Base-by-base conservation (phyloP, 176 grass and related monocot species). In the Bothriochloa decipiens region DNA sequence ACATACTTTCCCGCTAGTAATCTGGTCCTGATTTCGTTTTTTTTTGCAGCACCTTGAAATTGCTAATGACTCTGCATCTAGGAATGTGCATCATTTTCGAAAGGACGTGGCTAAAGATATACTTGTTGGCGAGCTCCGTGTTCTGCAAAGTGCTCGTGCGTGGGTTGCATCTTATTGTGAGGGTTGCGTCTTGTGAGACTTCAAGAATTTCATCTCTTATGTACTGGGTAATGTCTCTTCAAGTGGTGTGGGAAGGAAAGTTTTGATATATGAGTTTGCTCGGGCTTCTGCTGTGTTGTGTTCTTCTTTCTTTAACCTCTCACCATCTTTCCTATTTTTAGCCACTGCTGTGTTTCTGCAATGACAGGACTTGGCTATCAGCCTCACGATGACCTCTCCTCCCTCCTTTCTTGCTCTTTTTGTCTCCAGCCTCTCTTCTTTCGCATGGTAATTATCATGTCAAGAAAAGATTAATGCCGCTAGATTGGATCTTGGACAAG, bases 81-180 rank as follows among this genome's bases (percentile, higher is more conserved):
- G 58, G 78, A 72, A 27, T 32, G 12, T 33, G 62, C 65, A 82
- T 69, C 81, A 79, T 8, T 65, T 82, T 4, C 91, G 95, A 81
- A 91, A 83, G 81, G 47, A 58, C 81, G 94, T 94, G 95, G 90
- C 90, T 65, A 91, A 64, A 82, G 90, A 97, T 84, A 16, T 97
- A 68, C 87, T 94, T 64, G 40, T 40, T 5, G 92, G 95, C 6
- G 95, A 92, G 84, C 84, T 92, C 11, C 77, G 80, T 33, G 81
- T 94, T 82, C 77, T 94, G 75, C 53, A 63, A 49, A 88, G 84
- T 3, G 84, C 86, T 42, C 61, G 20, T 57, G 28, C 69, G 25
- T 92, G 29, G 29, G 29, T 32, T 32, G 29, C 29, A 32, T 32
- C 29, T 32, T 32, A 32, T 32, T 32, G 29, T 32, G 29, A 32